Base-by-base conservation (phyloP, 2,329 filamentous ascomycete species). In the Stylonectria norvegica region DNA sequence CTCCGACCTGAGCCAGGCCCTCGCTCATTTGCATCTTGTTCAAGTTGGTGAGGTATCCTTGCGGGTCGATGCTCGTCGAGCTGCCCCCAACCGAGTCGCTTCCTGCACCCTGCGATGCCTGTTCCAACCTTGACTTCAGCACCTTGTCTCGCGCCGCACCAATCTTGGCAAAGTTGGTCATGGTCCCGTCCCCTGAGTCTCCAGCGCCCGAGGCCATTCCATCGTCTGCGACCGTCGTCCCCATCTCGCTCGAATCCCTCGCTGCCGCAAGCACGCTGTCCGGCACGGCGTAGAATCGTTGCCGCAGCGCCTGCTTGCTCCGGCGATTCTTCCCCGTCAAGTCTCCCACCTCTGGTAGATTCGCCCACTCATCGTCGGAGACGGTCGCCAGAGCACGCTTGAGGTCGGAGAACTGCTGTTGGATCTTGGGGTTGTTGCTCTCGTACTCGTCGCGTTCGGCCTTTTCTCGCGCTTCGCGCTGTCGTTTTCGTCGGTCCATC, bases 111-210 rank as follows among this genome's bases (percentile, higher is more conserved):
- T 84, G 78, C 4, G 88, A 90, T 6, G 89, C 90, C 60, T 95
- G 87, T 56, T 97, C 91, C 29, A 98, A 73, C 52, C 88, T 83
- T n/a, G 94, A 91, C 62, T 95, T 86, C 38, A 98, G 76, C 28
- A 96, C 93, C 66, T 95, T 96, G 70, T 96, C 89, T 69, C 93
- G 83, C 15, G 93, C 94, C 31, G 90, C 89, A 66, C 94, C 93
- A 48, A 98, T 97, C 64, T 95, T 87, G 31, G 91, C 91, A 62
- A 98, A 98, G 62, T 98, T 96, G 9, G 91, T 98, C 79, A 95
- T 93, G 1, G 89, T 95, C 2, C 91, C 90, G 57, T 95, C 89
- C 42, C 83, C 77, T 19, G 64, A 67, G 34, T 73, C 68, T 11
- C 50, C 48, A 9, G 51, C 45, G 20, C 49, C 50, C 3, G 63